Percentiles rank a stretch among this genome's conserved stretches.
These are phyloP conservation scores for Oenanthe sinensis DNA, from an alignment of 129 eudicot species.

Conservation along the genomic window DNA sequence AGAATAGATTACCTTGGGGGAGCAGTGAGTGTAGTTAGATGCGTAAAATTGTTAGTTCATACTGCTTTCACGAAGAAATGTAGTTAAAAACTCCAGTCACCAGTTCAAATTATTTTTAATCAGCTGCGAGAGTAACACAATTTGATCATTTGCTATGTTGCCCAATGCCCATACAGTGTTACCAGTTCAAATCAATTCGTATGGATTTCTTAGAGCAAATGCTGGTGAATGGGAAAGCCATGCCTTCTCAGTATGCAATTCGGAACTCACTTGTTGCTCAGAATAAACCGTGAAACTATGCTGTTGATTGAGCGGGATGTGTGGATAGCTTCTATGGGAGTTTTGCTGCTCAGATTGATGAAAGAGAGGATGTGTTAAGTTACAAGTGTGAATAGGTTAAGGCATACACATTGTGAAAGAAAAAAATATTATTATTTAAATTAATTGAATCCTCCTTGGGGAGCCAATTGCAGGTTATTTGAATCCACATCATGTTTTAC, in stretches of 20 bases:
- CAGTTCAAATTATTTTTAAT: not conserved
- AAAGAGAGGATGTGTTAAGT: not conserved
- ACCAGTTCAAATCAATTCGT: slow-evolving; percentile 77
- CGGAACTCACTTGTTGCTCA: slow-evolving; percentile 63
- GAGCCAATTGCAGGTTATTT: not conserved
- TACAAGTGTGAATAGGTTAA: not conserved
- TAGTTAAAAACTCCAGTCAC: not conserved
- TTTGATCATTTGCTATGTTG: not conserved
- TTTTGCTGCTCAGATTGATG: slow-evolving; percentile 10
- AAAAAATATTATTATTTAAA: not conserved
- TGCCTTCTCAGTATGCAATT: slow-evolving; percentile 44
- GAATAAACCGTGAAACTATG: slow-evolving; percentile 48
- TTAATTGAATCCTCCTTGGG: not conserved
- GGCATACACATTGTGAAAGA: not conserved
- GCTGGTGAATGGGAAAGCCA: slow-evolving; percentile 68
- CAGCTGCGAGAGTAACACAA: not conserved
- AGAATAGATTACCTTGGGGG: not conserved
- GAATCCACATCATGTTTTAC: not conserved
- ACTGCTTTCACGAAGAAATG: not conserved
- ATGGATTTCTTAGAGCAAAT: slow-evolving; percentile 82
- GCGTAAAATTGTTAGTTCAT: not conserved
- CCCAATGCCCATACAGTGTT: slow-evolving; percentile 33
- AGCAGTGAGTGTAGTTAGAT: not conserved
- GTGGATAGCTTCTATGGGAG: not conserved
- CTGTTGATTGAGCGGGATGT: not conserved